Evolutionary conservation across 257 asterid genomes (phyloP), one percentile per base, ranked within the genome.

Genomic region (Linaria vulgaris): DNA sequence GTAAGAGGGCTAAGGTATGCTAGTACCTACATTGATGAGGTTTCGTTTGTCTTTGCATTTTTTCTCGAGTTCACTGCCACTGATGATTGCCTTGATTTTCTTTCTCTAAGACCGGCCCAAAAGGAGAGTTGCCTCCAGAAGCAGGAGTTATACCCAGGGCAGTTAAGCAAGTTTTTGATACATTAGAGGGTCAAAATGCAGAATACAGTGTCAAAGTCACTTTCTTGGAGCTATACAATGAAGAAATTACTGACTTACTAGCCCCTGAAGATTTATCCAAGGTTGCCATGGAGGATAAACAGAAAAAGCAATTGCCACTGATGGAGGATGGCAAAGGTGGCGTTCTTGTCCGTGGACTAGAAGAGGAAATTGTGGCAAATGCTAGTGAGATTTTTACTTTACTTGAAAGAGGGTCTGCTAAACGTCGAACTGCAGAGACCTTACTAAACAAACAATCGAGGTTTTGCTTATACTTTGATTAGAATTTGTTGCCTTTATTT

Each of bases 311-410:
- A 69, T 69, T 90, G 68, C 92, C 95, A 45, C 87, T 90, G 19
- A 87, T 90, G 95, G 96, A 90, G 74, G 97, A 90, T 72, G 96
- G 96, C 15, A 90, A 87, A 75, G 96, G 97, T 19, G 97, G 96
- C 25, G 97, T 87, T 69, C 86, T 90, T 65, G 95, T 90, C 12
- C 83, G 94, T 74, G 97, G 97, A 16, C 78, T 90, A 0, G 97
- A 90, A 66, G 96, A 90, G 71, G 96, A 90, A 72, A 90, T 90
- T 45, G 96, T 87, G 23, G 73, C 92, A 6, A 85, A 80, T 76
- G 91, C 95, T 15, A 78, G 68, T 61, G 96, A 87, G 72, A 90
- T 90, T 51, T 90, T 83, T 68, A 72, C 91, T 13, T 69, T 87
- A 64, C 91, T 87, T 46, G 97, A 90, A 69, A 76, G 92, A 73